Evolutionary conservation across 345 rosid genomes (phyloP), one percentile per base, ranked within the genome.

Genomic region (Brassica juncea): DNA sequence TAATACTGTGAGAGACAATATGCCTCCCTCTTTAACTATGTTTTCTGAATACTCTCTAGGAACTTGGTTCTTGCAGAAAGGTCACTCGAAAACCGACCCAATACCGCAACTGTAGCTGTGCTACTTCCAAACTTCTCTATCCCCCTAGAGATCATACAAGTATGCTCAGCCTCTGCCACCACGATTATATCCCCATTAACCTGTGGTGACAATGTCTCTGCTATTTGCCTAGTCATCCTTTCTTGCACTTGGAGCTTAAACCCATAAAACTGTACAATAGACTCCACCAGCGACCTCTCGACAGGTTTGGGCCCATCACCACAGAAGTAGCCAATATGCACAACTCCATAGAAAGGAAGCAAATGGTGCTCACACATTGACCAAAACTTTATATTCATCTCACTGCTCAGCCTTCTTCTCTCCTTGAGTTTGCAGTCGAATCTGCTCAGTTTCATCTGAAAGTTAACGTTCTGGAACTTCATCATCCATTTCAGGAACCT

Each of bases 161-260:
- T 87, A 79, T 92, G 99, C 44, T 70, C 76, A 31, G 97, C 97
- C 80, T 91, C 94, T 70, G 85, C 92, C 59, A 89, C 88, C 12
- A 89, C 91, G 73, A 91, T 91, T 68, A 89, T 87, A 82, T 92
- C 91, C 14, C 88, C 91, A 39, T 87, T 92, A 27, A 87, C 78
- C 23, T 84, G 19, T 2, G 89, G 84, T 8, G 92, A 84, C 49
- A 84, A 80, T 3, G 92, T 86, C 77, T 94, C 89, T 3, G 93
- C 92, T 59, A 92, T 91, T 84, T 94, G 93, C 83, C 88, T 79
- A 35, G 94, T 89, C 28, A 92, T 89, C 66, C 97, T 87, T 81
- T 94, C 97, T 82, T 92, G 97, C 73, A 94, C 94, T 78, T 92
- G 97, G 49, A 94, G 97, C 89, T 92, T 92, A 77, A 86, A 91